These are phyloP conservation scores for Beauveria caledonica DNA, from an alignment of 2,329 filamentous ascomycete genomes.

Conservation along the genomic window DNA sequence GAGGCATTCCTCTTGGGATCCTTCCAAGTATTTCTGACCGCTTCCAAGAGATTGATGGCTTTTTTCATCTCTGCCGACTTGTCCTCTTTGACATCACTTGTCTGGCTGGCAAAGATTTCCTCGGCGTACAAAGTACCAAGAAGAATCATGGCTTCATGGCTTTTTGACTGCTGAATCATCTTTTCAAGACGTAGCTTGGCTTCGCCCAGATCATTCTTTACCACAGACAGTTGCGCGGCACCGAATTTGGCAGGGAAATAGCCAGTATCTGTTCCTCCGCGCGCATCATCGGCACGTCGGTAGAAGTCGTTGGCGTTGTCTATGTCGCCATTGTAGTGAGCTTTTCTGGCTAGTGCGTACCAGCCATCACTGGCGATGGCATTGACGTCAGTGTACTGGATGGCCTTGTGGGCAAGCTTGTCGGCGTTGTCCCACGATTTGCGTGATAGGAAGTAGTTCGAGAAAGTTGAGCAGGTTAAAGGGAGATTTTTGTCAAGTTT, in stretches of 20 bases:
- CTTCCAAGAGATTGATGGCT: conserved; percentile 75
- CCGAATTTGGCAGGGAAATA: conserved; percentile 95
- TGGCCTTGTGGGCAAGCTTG: conserved; percentile 80
- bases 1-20: conserved; percentile 77
- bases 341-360: conserved; percentile 88
- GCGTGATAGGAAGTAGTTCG: conserved; percentile 77
- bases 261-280: conserved; percentile 83
- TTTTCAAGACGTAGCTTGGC: conserved; percentile 93
- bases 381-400: conserved; percentile 92
- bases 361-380: conserved; percentile 95
- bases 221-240: conserved; percentile 76
- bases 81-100: conserved; percentile 69
- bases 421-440: conserved; percentile 78
- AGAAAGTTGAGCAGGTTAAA: conserved; percentile 83
- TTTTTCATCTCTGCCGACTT: conserved; percentile 80
- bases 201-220: conserved; percentile 77
- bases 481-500: conserved; percentile 89
- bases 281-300: conserved; percentile 79
- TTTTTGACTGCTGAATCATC: conserved; percentile 78
- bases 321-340: conserved; percentile 72
- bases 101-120: conserved; percentile 77
- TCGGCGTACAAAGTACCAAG: conserved; percentile 89
- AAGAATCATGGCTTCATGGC: conserved; percentile 82
- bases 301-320: conserved; percentile 79
- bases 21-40: conserved; percentile 82